Base-by-base conservation (phyloP, 805 yeast genomes). In the Wickerhamomyces rabaulensis region DNA sequence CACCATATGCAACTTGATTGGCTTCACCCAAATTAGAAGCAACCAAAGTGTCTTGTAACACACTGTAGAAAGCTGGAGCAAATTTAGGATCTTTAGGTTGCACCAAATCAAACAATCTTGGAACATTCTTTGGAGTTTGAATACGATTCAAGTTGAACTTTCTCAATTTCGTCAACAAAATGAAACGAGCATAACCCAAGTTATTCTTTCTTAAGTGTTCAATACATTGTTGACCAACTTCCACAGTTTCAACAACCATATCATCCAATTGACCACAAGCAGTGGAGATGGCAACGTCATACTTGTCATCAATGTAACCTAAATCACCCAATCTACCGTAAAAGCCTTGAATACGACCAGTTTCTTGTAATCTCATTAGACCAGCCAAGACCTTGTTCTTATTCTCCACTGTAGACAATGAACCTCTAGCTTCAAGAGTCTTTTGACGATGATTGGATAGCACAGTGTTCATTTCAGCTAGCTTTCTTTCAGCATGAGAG, bases 251-350 rank as follows among this genome's bases (percentile, higher is more conserved):
- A 3, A 94, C 98, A 16, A 94, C 98, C 74, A 90, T 81, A 51
- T 95, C 92, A 62, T 92, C 95, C 47, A 94, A 71, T 9, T 91
- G 82, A 1, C 95, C 90, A 53, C 94, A 89, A 0, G 97, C 98
- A 0, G 98, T 94, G 0, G 98, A 90, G 9, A 94, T 80, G 0
- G 99, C 99, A 44, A 90, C 78, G 65, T 95, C 98, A 62, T 86
- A 94, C 57, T 79, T 76, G 52, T 85, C 87, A 61, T 89, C 96
- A 52, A 94, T 94, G 2, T 77, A 75, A n/a, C 97, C 99, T 40
- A 94, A 69, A 55, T 89, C 95, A 16, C 99, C 99, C 15, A 94
- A 68, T 51, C 97, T 73, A 0, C 98, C 99, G 61, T 87, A 75
- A 55, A 92, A 87, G 0, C 98, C 99, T 7, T 70, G 69, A 21